Evolutionary conservation across 2,329 filamentous ascomycete genomes (phyloP), one percentile per base, ranked within the genome.

Genomic region (Colletotrichum destructivum): DNA sequence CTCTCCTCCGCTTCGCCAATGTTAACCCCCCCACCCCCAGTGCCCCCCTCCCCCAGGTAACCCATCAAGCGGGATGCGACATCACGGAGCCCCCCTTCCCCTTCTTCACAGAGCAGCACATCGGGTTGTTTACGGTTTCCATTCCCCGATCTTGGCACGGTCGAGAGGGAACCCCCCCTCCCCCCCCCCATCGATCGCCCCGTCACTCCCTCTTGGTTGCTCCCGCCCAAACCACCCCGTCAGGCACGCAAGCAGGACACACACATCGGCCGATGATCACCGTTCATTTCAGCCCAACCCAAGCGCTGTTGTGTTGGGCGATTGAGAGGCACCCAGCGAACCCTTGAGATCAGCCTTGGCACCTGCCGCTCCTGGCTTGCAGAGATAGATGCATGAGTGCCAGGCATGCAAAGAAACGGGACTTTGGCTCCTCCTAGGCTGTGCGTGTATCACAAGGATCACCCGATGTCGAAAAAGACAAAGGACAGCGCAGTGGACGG

Each of bases 281-380:
- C 59, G 59, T 49, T 69, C 59, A 51, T 69, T 72, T 63, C 69
- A 64, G 69, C 69, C 69, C 69, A 64, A 72, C 55, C 26, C 57
- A 42, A 38, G 54, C 18, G 35, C 44, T 23, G 26, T 38, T 44
- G 23, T 26, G 21, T 21, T 18, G 23, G 31, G 46, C n/a, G 31
- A 18, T 2, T 23, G 40, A 3, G 15, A 23, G 21, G 21, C 15
- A 46, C 38, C 9, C 21, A 59, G 38, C 7, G 55, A 18, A 15
- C 21, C 21, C 26, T 21, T 26, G 56, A 60, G 9, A 46, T 9
- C 35, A 40, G 18, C 12, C 26, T 26, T 62, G 47, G 8, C 21
- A 52, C 15, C 15, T 42, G 15, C 47, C 46, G 26, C 21, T 18
- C 16, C n/a, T 52, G 9, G 31, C 23, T 8, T n/a, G 8, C 59